Percentiles rank a stretch among this genome's conserved stretches.
phyloP scores from a whole-genome alignment of 2,329 filamentous ascomycete species.

The Colletotrichum agaves region DNA sequence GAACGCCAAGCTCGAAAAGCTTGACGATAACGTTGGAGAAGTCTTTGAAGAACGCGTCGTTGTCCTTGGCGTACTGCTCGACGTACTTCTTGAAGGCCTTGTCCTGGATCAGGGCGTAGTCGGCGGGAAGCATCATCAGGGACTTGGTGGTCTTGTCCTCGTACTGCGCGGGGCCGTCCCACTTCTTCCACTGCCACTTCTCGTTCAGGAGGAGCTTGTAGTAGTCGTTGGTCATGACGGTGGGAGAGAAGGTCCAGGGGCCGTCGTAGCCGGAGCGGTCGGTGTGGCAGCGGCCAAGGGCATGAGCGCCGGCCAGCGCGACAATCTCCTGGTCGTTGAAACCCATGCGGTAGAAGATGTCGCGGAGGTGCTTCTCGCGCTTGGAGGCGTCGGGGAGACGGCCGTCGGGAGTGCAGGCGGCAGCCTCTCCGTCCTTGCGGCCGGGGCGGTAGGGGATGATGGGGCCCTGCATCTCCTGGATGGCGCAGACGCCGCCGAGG shows the following conservation, averaged over 20 bases:
- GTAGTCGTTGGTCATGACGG: constrained; percentile 93
- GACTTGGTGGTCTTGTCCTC: constrained; percentile 88
- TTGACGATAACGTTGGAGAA: constrained; percentile 82
- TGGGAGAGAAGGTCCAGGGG: constrained; percentile 93
- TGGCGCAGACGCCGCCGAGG: constrained; percentile 82
- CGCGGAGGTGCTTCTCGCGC: constrained; percentile 83
- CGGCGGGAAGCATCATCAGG: constrained; percentile 97
- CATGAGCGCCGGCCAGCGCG: constrained; percentile 86
- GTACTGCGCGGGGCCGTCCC: constrained; percentile 91
- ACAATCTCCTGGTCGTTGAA: constrained; percentile 98
- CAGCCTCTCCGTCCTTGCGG: constrained; percentile 80
- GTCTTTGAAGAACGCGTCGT: constrained; percentile 92
- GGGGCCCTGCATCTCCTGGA: constrained; percentile 96
- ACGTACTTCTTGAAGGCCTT: constrained; percentile 84
- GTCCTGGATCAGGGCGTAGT: constrained; percentile 88
- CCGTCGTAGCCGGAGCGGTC: constrained; percentile 90
- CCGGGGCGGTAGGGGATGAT: constrained; percentile 89
- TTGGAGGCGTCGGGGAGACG: constrained; percentile 84
- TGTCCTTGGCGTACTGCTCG: constrained; percentile 91
- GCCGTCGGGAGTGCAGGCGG: constrained; percentile 92
- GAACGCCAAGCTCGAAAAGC: constrained; percentile 94
- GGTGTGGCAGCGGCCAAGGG: constrained; percentile 88
- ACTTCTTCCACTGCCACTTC: constrained; percentile 93
- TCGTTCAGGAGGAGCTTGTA: constrained; percentile 87
- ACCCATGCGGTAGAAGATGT: constrained; percentile 96